Evolutionary conservation across 2,329 filamentous ascomycete genomes (phyloP).

Genomic region (Neopestalotiopsis sp.): DNA sequence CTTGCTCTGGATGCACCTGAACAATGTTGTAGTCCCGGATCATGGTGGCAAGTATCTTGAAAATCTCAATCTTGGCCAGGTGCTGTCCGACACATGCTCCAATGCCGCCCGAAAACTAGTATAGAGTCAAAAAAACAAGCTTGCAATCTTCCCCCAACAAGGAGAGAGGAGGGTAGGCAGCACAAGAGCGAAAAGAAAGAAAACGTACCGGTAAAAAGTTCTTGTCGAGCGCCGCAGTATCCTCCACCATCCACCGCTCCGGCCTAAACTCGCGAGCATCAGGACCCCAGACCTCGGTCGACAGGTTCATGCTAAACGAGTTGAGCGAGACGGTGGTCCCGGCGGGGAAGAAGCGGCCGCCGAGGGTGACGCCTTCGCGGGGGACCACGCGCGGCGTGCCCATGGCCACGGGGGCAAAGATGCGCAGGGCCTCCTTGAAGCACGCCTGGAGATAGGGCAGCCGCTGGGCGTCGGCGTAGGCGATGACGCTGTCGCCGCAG

Average conservation of each 20-base stretch:
- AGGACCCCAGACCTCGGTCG: slow-evolving; percentile 11
- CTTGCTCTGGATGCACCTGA: slow-evolving; percentile 12
- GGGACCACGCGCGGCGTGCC: slow-evolving; percentile 13
- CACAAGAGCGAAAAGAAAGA: neutral
- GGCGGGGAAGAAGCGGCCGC: neutral
- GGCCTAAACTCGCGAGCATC: slow-evolving; percentile 12
- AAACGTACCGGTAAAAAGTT: slow-evolving; percentile 5
- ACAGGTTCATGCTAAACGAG: neutral
- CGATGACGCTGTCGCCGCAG: neutral
- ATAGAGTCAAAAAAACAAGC: neutral
- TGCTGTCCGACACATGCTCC: slow-evolving; percentile 15
- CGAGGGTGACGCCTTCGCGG: slow-evolving; percentile 6
- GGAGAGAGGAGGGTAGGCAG: too few relatives aligned
- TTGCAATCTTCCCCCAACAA: too few relatives aligned
- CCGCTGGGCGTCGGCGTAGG: neutral
- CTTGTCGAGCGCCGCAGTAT: slow-evolving; percentile 1
- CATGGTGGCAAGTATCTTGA: slow-evolving; percentile 13
- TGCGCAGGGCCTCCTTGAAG: slow-evolving; percentile 13
- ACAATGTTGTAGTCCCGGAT: slow-evolving; percentile 15
- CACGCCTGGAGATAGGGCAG: slow-evolving; percentile 8
- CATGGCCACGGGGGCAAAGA: slow-evolving; percentile 6
- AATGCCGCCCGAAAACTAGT: neutral
- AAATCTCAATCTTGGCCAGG: slow-evolving; percentile 9
- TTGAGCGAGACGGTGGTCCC: neutral
- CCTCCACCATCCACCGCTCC: slow-evolving; percentile 11